Base-by-base conservation (phyloP, 2,329 filamentous ascomycete genomes). In the Dothideomycetidae sp. region DNA sequence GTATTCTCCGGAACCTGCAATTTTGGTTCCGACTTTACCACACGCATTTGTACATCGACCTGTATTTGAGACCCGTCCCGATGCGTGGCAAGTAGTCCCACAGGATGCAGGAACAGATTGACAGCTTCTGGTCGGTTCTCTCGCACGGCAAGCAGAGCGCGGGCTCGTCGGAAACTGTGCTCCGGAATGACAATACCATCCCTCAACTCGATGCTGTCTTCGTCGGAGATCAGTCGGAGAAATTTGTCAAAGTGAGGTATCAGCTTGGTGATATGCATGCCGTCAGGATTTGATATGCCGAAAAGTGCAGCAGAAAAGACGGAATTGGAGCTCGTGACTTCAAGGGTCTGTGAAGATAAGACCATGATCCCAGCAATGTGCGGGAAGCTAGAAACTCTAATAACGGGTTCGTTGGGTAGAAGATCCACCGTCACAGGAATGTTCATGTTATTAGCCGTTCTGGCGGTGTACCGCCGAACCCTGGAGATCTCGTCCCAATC, bases 121-220 rank as follows among this genome's bases (percentile, higher is more conserved):
- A 79, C 80, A 13, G 65, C 64, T 58, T 93, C 83, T 31, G 77
- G 73, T 31, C 77, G 81, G 17, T 82, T 84, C 54, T 94, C 82
- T 39, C 81, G 77, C 40, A 96, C 67, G 2, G 82, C 81, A 15
- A 93, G 68, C 37, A 93, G 71, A 3, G 85, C 84, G 41, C 84
- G 74, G 5, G 90, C 90, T 47, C 86, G 78, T 41, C 90, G 76
- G 61, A 98, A 96, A 52, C 83, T 92, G 54, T 94, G 86, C 56
- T 98, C 90, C 1, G 90, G 86, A 39, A 98, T 80, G 11, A 98
- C 86, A 50, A 94, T 86, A n/a, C 90, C 90, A 56, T 98, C 90
- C 9, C 81, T 71, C 16, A 96, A 66, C 36, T 77, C 70, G 35
- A 94, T 70, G 29, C 82, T 77, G 48, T 98, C 86, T 53, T 94